Evolutionary conservation across 2,329 filamentous ascomycete genomes (phyloP).

Genomic region (Penicillium sclerotiorum): DNA sequence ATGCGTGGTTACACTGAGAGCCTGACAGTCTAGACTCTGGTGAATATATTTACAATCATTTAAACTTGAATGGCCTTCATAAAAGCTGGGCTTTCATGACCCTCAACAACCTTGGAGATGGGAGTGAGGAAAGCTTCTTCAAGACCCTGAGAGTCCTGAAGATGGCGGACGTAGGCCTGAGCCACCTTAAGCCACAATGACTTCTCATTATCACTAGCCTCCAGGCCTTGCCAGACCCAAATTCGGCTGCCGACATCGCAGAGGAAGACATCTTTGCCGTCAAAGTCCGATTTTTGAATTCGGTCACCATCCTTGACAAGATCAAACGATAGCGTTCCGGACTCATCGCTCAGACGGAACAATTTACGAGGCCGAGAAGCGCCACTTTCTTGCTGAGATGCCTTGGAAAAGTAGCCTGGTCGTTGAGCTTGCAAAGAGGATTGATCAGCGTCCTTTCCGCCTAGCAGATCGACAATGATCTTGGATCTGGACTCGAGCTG

Average conservation of each 20-base stretch:
- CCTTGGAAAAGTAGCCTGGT: slow-evolving; percentile 34
- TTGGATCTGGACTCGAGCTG: slow-evolving; percentile 56
- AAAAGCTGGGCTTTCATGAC: slow-evolving; percentile 33
- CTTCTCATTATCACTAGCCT: slow-evolving; percentile 62
- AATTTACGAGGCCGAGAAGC: slow-evolving; percentile 48
- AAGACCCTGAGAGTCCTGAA: slow-evolving; percentile 25
- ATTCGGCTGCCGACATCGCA: slow-evolving; percentile 60
- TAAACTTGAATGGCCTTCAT: slow-evolving; percentile 27
- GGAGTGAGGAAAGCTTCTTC: slow-evolving; percentile 29
- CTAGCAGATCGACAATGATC: slow-evolving; percentile 60
- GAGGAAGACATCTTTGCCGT: slow-evolving; percentile 64
- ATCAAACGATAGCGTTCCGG: slow-evolving; percentile 60
- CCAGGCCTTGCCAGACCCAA: slow-evolving; percentile 68
- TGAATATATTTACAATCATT: slow-evolving; percentile 1
- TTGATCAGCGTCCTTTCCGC: slow-evolving; percentile 49
- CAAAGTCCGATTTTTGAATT: slow-evolving; percentile 54
- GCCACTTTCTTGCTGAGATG: slow-evolving; percentile 6
- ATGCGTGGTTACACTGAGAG: too few relatives aligned
- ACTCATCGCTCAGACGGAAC: slow-evolving; percentile 65
- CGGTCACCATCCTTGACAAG: slow-evolving; percentile 59
- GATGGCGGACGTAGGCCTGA: slow-evolving; percentile 31
- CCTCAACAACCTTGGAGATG: slow-evolving; percentile 34
- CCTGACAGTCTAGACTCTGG: too few relatives aligned
- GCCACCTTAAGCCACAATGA: slow-evolving; percentile 55
- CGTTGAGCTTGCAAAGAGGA: slow-evolving; percentile 46